phyloP scores from a whole-genome alignment of 1,284 basidiomycete species.

The Sporisorium reilianum region DNA sequence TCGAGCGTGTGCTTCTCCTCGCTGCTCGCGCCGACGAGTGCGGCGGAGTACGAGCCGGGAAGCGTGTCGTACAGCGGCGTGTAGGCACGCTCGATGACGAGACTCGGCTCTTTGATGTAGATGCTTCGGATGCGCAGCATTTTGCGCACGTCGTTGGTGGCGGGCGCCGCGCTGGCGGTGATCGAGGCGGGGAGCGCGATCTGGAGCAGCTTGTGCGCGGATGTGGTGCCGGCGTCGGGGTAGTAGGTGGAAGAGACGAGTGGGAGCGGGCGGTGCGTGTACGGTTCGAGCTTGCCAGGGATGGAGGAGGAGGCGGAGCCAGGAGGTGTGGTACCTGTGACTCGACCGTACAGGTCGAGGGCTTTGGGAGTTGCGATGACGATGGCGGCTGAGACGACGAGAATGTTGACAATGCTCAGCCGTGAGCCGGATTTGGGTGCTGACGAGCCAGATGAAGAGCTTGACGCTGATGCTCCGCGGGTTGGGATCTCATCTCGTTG shows the following conservation, averaged over 20 bases:
- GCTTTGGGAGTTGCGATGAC: constrained; percentile 10
- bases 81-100: constrained; percentile 59
- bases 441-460: constrained; percentile 14
- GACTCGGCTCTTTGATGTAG: constrained; percentile 53
- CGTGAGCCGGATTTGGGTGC: not conserved
- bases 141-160: constrained; percentile 5
- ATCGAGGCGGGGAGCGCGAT: constrained; percentile 22
- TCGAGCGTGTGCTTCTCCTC: constrained; percentile 22
- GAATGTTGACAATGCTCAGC: constrained; percentile 23
- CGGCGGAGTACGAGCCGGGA: constrained; percentile 21
- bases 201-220: constrained; percentile 31
- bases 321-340: constrained; percentile 13
- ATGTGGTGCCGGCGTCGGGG: constrained; percentile 16
- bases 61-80: constrained; percentile 53
- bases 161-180: not conserved
- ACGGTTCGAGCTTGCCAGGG: constrained; percentile 32
- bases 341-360: constrained; percentile 21
- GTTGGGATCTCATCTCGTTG: not conserved
- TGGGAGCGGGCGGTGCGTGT: constrained; percentile 23
- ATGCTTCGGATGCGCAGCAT: constrained; percentile 34
- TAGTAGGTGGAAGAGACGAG: constrained; percentile 25
- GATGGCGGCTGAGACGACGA: constrained; percentile 25
- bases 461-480: not conserved
- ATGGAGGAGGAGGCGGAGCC: constrained; percentile 22
- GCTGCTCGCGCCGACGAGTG: not conserved